phyloP scores from a whole-genome alignment of 2,329 filamentous ascomycete species.

The Pyrenophora seminiperda region DNA sequence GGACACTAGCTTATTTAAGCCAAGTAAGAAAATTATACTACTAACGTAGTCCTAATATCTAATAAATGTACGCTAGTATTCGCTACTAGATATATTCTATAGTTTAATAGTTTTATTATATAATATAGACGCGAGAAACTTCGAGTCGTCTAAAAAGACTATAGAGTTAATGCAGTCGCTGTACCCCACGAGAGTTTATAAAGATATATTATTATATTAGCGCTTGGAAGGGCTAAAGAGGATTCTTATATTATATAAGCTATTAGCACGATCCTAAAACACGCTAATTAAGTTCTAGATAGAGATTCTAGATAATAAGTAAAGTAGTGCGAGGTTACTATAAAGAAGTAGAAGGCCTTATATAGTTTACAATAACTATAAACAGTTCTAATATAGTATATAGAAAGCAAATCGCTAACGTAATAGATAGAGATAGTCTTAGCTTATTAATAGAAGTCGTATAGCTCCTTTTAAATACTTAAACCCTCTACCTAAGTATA shows the following conservation, averaged over 20 bases:
- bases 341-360: too few relatives aligned
- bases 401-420: too few relatives aligned
- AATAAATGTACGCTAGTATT: slow-evolving; percentile 23
- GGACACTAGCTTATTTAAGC: slow-evolving; percentile 10
- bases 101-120: slow-evolving; percentile 3
- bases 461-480: too few relatives aligned
- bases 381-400: too few relatives aligned
- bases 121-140: background rate
- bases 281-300: too few relatives aligned
- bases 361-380: too few relatives aligned
- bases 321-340: too few relatives aligned
- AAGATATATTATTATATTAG: background rate
- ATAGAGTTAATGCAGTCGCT: background rate
- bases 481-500: too few relatives aligned
- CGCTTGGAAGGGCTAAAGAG: background rate
- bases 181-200: background rate
- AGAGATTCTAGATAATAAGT: too few relatives aligned
- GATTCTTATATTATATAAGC: background rate
- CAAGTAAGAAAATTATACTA: slow-evolving; percentile 26
- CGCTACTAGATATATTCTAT: background rate
- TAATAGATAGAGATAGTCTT: too few relatives aligned
- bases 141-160: background rate
- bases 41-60: slow-evolving; percentile 4
- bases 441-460: too few relatives aligned
- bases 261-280: too few relatives aligned